Evolutionary conservation across 768 basidiomycete species (phyloP).

Genomic region (Pleurotus djamor): DNA sequence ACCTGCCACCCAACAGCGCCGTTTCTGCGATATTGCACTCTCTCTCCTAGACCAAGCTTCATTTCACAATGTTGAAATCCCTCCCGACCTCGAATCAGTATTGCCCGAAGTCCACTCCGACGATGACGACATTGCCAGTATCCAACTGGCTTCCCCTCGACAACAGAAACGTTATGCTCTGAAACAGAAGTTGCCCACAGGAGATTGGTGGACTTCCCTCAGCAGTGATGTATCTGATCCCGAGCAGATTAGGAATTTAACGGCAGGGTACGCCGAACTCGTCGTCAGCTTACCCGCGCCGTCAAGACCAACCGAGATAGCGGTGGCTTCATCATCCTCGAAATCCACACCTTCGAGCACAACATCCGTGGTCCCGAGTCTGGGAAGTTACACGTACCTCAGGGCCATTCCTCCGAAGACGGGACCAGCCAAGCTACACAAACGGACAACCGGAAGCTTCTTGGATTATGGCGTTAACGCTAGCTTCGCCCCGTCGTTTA

Average conservation of each 20-base stretch:
- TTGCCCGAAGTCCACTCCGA: slow-evolving; percentile 21
- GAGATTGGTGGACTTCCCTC: slow-evolving; percentile 79
- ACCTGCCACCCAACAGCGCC: slow-evolving; percentile 66
- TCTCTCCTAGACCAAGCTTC: slow-evolving; percentile 75
- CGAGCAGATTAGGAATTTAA: slow-evolving; percentile 45
- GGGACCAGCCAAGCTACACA: slow-evolving; percentile 46
- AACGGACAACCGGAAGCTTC: slow-evolving; percentile 63
- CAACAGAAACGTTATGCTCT: slow-evolving; percentile 64
- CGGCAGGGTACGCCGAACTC: slow-evolving; percentile 72
- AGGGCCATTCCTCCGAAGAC: slow-evolving; percentile 37
- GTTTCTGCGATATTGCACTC: slow-evolving; percentile 72
- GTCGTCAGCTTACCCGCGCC: slow-evolving; percentile 71
- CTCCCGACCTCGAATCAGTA: slow-evolving; percentile 44
- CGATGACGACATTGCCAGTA: slow-evolving; percentile 14
- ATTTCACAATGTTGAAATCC: slow-evolving; percentile 37
- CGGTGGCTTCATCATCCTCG: background rate
- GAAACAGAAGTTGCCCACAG: slow-evolving; percentile 74
- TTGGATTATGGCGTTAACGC: slow-evolving; percentile 77
- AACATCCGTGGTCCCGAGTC: slow-evolving; percentile 33
- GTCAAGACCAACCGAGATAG: slow-evolving; percentile 28
- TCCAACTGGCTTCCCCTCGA: slow-evolving; percentile 21
- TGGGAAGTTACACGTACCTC: slow-evolving; percentile 55
- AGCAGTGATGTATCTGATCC: slow-evolving; percentile 35
- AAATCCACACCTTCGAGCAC: slow-evolving; percentile 19
- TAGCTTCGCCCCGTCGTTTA: slow-evolving; percentile 78